These are phyloP conservation scores for Nicotiana obtusifolia DNA, from an alignment of 257 asterid species.

Conservation along the genomic window DNA sequence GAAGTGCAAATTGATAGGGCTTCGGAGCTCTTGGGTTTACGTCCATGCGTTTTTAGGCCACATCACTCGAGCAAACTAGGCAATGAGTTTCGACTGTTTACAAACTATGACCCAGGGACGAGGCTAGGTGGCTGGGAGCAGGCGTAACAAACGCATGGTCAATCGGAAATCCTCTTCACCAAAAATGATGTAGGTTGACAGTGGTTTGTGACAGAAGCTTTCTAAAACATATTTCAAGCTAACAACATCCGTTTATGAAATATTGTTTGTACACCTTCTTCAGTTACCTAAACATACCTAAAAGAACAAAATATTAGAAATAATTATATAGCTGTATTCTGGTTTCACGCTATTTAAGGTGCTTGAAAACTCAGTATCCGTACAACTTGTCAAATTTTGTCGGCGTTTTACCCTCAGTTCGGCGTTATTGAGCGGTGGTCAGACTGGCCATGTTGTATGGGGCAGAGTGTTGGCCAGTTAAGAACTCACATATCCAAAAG, in stretches of 20 bases:
- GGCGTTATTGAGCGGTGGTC: no score
- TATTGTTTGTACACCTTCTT: not conserved
- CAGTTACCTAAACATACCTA: not conserved
- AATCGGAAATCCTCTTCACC: not conserved
- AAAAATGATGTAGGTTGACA: not conserved
- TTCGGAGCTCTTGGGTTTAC: constrained; percentile 66
- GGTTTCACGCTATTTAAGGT: not conserved
- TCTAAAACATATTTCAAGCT: not conserved
- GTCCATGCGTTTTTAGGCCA: constrained; percentile 78
- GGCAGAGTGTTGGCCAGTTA: no score
- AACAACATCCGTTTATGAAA: not conserved
- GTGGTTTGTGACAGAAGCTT: not conserved
- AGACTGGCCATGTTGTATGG: no score
- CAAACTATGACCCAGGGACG: constrained; percentile 73
- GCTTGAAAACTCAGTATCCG: not conserved
- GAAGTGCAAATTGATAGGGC: constrained; percentile 74
- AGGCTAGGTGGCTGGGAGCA: constrained; percentile 82
- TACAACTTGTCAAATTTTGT: not conserved
- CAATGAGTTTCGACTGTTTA: constrained; percentile 81
- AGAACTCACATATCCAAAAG: no score
- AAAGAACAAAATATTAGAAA: not conserved
- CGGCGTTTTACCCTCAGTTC: not conserved
- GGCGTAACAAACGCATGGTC: constrained; percentile 13
- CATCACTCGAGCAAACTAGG: constrained; percentile 96
- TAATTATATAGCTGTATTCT: not conserved